Conservation (phyloP, 345 rosid genomes). For the Ceriops tagal region DNA sequence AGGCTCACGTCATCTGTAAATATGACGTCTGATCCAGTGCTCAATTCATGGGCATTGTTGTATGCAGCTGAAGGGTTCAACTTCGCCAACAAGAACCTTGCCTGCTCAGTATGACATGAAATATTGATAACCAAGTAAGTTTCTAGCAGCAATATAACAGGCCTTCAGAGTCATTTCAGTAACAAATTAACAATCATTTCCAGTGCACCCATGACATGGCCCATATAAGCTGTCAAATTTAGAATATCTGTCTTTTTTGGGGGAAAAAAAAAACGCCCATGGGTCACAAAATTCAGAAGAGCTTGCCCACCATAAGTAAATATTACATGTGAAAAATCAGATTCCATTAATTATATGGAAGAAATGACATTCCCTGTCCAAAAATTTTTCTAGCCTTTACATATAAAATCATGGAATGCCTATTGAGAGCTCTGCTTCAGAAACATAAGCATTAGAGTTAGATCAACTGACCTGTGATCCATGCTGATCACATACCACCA, state of each 20-base stretch:
- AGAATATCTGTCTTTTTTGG: too few species aligned
- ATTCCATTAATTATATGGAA: too few species aligned
- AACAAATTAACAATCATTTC: neutral
- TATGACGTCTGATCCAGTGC: constrained; percentile 82
- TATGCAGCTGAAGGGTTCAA: constrained; percentile 95
- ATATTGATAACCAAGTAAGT: neutral
- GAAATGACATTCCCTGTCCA: too few species aligned
- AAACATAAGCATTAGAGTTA: neutral
- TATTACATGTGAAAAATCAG: too few species aligned
- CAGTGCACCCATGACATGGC: neutral
- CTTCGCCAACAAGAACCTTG: constrained; percentile 92
- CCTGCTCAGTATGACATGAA: constrained; percentile 41
- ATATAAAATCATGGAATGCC: too few species aligned
- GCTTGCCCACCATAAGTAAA: too few species aligned
- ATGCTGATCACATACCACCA: constrained; percentile 98
- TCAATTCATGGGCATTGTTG: constrained; percentile 65
- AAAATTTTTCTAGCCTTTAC: too few species aligned
- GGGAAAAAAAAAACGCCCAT: too few species aligned
- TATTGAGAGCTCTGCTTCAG: too few species aligned
- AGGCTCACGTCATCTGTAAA: constrained; percentile 97
- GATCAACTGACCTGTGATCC: constrained; percentile 81
- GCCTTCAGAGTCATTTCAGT: neutral
- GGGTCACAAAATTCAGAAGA: too few species aligned
- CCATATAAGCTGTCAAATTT: neutral
- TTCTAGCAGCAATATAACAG: too few species aligned